Percentiles rank a stretch among this genome's conserved stretches.
Evolutionary conservation across 2,329 filamentous ascomycete genomes (phyloP).

Genomic region (Pseudogymnoascus destructans): DNA sequence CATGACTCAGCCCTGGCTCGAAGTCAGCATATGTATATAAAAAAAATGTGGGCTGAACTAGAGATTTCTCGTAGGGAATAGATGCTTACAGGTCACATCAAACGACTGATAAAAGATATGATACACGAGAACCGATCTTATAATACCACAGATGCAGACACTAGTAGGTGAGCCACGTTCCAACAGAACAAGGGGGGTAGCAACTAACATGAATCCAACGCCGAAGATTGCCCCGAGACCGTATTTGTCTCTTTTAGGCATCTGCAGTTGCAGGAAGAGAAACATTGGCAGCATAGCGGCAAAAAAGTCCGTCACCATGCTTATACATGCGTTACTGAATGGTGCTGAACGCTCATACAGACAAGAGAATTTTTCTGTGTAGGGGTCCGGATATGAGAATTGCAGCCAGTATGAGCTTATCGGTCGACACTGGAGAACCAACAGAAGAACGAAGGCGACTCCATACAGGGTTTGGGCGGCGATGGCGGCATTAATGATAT

Average conservation of each 20-base stretch:
- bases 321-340: neutral
- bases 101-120: neutral
- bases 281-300: neutral
- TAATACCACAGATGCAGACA: neutral
- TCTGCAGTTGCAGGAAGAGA: conserved; percentile 1
- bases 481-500: neutral
- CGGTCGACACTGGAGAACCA: neutral
- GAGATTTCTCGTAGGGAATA: neutral
- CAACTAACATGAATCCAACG: conserved; percentile 3
- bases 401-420: neutral
- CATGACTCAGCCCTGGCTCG: neutral
- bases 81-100: conserved; percentile 5
- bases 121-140: neutral
- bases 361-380: neutral
- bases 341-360: neutral
- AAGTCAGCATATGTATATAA: neutral
- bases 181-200: neutral
- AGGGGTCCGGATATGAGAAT: neutral
- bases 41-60: neutral
- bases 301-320: conserved; percentile 1
- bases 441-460: neutral
- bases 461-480: neutral
- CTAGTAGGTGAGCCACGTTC: neutral
- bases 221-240: conserved; percentile 5
- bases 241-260: conserved; percentile 5